Conservation (phyloP, 2,329 filamentous ascomycete species). For the Verticillium nonalfalfae region DNA sequence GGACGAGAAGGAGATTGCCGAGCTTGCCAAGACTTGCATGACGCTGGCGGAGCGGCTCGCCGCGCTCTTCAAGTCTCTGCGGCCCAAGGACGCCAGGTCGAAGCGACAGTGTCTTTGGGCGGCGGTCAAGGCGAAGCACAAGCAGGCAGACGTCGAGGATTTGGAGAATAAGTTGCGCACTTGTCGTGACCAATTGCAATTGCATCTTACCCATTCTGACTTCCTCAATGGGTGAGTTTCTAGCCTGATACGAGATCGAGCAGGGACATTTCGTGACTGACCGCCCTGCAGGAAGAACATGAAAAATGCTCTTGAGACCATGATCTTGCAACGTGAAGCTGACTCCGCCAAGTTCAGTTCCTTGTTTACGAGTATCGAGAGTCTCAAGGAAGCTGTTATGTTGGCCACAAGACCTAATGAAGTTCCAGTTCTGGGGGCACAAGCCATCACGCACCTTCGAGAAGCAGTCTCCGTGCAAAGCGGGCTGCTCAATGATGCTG, state of each 20-base stretch:
- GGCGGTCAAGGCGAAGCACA: constrained; percentile 3
- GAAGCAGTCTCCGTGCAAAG: background rate
- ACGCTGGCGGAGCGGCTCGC: constrained; percentile 3
- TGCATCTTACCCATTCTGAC: constrained; percentile 3
- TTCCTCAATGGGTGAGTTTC: background rate
- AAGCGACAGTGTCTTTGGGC: constrained; percentile 9
- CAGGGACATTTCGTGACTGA: background rate
- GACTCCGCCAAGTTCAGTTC: background rate
- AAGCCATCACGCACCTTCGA: background rate
- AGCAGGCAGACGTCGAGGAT: constrained; percentile 6
- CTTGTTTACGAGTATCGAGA: background rate
- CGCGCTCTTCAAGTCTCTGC: constrained; percentile 4
- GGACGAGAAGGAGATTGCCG: constrained; percentile 6
- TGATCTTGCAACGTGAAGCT: background rate
- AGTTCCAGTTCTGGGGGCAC: background rate
- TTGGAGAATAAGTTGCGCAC: constrained; percentile 6
- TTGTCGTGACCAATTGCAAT: constrained; percentile 8
- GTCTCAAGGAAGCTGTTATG: background rate
- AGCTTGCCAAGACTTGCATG: constrained; percentile 5
- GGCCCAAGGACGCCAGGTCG: constrained; percentile 7
- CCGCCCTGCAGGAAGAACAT: background rate
- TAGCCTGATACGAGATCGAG: background rate
- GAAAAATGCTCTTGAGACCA: background rate
- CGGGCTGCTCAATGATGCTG: background rate
- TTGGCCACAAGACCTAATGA: background rate